Evolutionary conservation across 225 moss, liverwort and hornwort genomes (phyloP), one percentile per base, ranked within the genome.

Genomic region (Straminergon stramineum): DNA sequence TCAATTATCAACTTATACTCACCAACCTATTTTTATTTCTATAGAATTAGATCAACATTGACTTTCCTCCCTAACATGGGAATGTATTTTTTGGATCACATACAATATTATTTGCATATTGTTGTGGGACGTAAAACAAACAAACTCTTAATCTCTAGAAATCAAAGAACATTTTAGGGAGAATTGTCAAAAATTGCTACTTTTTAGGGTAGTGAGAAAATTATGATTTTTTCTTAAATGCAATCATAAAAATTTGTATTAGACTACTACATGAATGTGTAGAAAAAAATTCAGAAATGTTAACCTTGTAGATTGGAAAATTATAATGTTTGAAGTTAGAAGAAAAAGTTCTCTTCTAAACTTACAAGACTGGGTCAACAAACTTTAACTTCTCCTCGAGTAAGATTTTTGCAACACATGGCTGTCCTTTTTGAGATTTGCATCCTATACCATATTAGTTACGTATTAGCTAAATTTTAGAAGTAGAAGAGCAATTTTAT

Each of bases 351-450:
- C 39, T 70, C 34, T 39, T 70, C 0, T 8, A 24, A 70, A 0
- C 10, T 34, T 35, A 1, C 5, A 0, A 1, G 0, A 34, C 0
- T 66, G 19, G 35, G 5, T 66, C 35, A 35, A 34, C 4, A 64
- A 4, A 31, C 15, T 31, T 15, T 52, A 52, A 52, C 52, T 52
- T 15, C 52, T 63, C 31, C 5, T 63, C 30, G 5, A 63, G 4
- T 30, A 15, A 63, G 15, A 30, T 15, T 63, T 31, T 30, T 15
- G 15, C 4, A 30, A 15, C 13, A 63, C 15, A 31, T 63, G 2
- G 4, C 7, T 63, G 15, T 15, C 15, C 4, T 15, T 63, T 63
- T 15, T 63, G 7, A 31, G 7, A 63, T 63, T 31, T 31, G 7
- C 30, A 28, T 63, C 32, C 4, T 64, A 31, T 31, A 17, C 17